Conservation (phyloP, 345 rosid species). For the Salix viminalis region DNA sequence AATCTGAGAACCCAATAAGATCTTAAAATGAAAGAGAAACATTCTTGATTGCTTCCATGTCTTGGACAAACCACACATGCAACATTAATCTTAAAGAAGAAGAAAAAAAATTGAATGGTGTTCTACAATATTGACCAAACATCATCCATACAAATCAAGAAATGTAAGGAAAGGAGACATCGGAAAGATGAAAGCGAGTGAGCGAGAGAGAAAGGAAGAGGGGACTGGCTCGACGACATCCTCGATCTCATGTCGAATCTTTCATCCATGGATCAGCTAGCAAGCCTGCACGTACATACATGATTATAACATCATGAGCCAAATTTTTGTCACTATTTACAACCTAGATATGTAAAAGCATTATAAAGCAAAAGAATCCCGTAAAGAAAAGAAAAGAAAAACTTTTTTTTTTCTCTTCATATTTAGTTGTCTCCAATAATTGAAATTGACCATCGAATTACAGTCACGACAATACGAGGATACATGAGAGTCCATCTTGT, state of each 20-base stretch:
- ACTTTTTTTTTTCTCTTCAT: too few relatives aligned
- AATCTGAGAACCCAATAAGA: constrained; percentile 2
- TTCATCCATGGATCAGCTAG: constrained; percentile 18
- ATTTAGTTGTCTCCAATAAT: too few relatives aligned
- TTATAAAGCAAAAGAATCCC: neutral
- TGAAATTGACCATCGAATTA: too few relatives aligned
- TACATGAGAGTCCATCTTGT: neutral
- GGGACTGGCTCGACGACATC: constrained; percentile 34
- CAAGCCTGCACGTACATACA: constrained; percentile 31
- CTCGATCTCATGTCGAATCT: constrained; percentile 47
- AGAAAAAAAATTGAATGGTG: constrained; percentile 26
- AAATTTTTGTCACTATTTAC: neutral
- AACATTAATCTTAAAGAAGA: constrained; percentile 3
- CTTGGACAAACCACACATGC: constrained; percentile 17
- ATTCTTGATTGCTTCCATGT: constrained; percentile 14
- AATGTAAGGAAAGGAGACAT: neutral
- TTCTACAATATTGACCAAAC: constrained; percentile 19
- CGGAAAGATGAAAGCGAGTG: neutral
- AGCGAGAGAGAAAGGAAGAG: neutral
- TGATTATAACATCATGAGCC: constrained; percentile 8
- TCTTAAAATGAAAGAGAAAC: constrained; percentile 1
- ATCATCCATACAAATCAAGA: constrained; percentile 14
- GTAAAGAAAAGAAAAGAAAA: too few relatives aligned
- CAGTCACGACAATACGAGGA: neutral
- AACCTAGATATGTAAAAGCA: neutral